A percentile compares a stretch with the other conserved stretches of the same genome.
Conservation (phyloP, 805 yeast genomes). For the Yueomyces sinensis region DNA sequence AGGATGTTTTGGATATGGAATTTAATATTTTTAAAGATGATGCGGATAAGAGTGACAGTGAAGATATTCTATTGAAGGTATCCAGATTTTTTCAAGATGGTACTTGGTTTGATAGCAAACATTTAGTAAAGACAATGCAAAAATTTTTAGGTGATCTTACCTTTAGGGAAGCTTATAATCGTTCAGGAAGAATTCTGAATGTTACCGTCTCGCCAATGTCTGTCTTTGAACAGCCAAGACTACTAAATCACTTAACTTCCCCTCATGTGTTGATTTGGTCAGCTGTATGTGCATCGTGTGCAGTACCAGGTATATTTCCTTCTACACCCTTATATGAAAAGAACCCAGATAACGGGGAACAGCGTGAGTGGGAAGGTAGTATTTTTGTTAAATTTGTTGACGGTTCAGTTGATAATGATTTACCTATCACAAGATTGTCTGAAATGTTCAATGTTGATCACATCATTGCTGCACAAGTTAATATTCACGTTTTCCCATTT, state of each 20-base stretch:
- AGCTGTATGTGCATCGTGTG: constrained; percentile 87
- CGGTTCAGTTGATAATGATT: constrained; percentile 90
- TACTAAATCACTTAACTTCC: constrained; percentile 67
- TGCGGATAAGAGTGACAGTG: constrained; percentile 36
- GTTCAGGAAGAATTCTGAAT: constrained; percentile 87
- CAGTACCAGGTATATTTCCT: constrained; percentile 85
- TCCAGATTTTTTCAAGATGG: constrained; percentile 67
- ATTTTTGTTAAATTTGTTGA: constrained; percentile 75
- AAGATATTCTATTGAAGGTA: constrained; percentile 36
- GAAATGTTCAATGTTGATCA: constrained; percentile 98
- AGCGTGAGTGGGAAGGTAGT: constrained; percentile 66
- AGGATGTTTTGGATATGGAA: constrained; percentile 29
- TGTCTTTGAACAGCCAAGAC: constrained; percentile 77
- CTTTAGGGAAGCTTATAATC: constrained; percentile 84
- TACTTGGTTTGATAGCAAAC: constrained; percentile 72
- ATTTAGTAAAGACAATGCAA: constrained; percentile 60
- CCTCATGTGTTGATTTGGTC: constrained; percentile 78
- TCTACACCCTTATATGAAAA: constrained; percentile 79
- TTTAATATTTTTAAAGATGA: constrained; percentile 47
- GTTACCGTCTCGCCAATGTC: constrained; percentile 91
- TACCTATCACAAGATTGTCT: constrained; percentile 78
- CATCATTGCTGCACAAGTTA: constrained; percentile 94
- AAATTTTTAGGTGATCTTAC: constrained; percentile 80
- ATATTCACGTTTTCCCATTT: constrained; percentile 90
- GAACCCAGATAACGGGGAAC: constrained; percentile 55